Evolutionary conservation across 2,329 filamentous ascomycete species (phyloP).

Genomic region (Amauroascus verrucosus): DNA sequence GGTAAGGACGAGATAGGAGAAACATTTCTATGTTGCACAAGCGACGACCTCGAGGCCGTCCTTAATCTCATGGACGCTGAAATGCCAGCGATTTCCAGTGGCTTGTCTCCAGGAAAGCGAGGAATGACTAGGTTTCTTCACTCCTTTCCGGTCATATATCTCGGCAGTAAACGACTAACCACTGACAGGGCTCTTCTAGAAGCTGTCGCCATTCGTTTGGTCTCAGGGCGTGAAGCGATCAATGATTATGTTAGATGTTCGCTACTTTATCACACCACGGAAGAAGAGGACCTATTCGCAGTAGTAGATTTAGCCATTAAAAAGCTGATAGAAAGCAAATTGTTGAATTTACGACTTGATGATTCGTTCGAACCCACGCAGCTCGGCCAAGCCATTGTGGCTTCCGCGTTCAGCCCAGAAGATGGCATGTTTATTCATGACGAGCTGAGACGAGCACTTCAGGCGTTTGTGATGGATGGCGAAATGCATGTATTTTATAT

Average conservation of each 20-base stretch:
- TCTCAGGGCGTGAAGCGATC: slow-evolving; percentile 54
- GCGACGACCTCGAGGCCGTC: slow-evolving; percentile 58
- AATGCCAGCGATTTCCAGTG: slow-evolving; percentile 59
- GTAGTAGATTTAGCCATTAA: slow-evolving; percentile 51
- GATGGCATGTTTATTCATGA: slow-evolving; percentile 63
- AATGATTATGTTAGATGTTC: slow-evolving; percentile 60
- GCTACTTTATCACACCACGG: slow-evolving; percentile 51
- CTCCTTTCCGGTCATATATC: background rate
- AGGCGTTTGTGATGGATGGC: slow-evolving; percentile 68
- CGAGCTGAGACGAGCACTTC: slow-evolving; percentile 56
- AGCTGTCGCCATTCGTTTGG: slow-evolving; percentile 57
- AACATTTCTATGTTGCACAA: slow-evolving; percentile 64
- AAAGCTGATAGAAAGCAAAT: slow-evolving; percentile 46
- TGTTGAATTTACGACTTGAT: slow-evolving; percentile 44
- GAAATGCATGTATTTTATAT: slow-evolving; percentile 72
- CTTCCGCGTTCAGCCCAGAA: slow-evolving; percentile 61
- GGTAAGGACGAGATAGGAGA: slow-evolving; percentile 69
- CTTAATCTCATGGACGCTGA: slow-evolving; percentile 62
- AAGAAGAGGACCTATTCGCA: slow-evolving; percentile 40
- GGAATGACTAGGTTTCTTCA: slow-evolving; percentile 53
- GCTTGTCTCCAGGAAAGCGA: slow-evolving; percentile 55
- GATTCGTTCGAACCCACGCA: slow-evolving; percentile 52
- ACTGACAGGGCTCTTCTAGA: slow-evolving; percentile 55
- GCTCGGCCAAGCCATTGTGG: slow-evolving; percentile 60
- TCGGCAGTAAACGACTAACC: background rate